These are phyloP conservation scores for Alternaria gaisen DNA, from an alignment of 2,329 filamentous ascomycete species.

Conservation along the genomic window DNA sequence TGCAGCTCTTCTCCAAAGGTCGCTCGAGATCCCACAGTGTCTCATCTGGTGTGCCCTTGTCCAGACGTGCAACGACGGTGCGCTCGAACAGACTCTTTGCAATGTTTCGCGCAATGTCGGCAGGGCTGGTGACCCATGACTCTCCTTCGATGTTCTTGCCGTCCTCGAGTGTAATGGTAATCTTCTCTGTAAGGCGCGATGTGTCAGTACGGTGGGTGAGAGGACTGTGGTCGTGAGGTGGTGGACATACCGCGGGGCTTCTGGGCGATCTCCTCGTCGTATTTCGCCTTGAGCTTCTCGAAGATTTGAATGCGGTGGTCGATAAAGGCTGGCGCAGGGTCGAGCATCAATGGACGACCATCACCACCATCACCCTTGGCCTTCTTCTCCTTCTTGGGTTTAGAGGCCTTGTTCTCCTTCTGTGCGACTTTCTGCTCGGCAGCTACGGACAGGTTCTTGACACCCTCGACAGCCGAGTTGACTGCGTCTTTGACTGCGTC, in stretches of 20 bases:
- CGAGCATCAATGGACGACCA: constrained; percentile 58
- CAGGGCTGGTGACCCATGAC: constrained; percentile 91
- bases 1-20: constrained; percentile 87
- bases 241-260: constrained; percentile 65
- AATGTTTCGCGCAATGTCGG: constrained; percentile 77
- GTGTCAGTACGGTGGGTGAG: constrained; percentile 24
- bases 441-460: constrained; percentile 67
- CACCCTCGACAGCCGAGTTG: constrained; percentile 62
- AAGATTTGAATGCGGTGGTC: constrained; percentile 86
- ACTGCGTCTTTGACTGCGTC: constrained; percentile 61
- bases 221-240: not conserved
- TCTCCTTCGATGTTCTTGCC: constrained; percentile 77
- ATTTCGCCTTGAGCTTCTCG: constrained; percentile 84
- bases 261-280: constrained; percentile 76
- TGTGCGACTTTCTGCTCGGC: constrained; percentile 44
- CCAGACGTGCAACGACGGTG: constrained; percentile 84
- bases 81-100: constrained; percentile 86
- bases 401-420: constrained; percentile 30
- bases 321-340: constrained; percentile 75
- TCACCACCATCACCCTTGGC: constrained; percentile 51
- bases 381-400: constrained; percentile 59
- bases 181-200: constrained; percentile 62
- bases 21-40: constrained; percentile 89
- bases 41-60: constrained; percentile 78
- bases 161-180: constrained; percentile 77